A percentile compares a stretch with the other conserved stretches of the same genome.
phyloP scores from a whole-genome alignment of 345 rosid species.

The Citrus mangshanensis region DNA sequence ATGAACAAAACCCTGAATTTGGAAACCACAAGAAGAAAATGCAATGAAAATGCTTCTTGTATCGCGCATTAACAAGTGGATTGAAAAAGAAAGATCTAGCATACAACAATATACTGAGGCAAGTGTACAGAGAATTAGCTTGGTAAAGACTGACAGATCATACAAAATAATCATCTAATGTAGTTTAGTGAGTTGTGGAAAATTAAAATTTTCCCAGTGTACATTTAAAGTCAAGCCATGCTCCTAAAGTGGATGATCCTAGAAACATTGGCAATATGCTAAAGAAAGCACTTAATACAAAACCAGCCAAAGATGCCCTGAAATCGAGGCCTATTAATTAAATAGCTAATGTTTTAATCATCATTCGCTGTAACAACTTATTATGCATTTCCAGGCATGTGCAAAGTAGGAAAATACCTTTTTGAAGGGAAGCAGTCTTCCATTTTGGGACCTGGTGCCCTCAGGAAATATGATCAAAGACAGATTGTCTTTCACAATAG shows the following conservation, averaged over 20 bases:
- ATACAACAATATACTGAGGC: neutral
- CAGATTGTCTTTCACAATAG: conserved; percentile 33
- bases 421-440: conserved; percentile 48
- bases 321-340: neutral
- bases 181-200: neutral
- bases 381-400: neutral
- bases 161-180: neutral
- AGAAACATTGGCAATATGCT: neutral
- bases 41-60: neutral
- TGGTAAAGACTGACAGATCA: neutral
- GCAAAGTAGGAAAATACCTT: conserved; percentile 30
- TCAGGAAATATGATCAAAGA: conserved; percentile 56
- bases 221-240: neutral
- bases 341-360: neutral
- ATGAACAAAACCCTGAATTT: conserved; percentile 53
- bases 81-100: neutral
- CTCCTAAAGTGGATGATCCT: neutral
- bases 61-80: neutral
- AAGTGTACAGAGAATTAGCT: neutral
- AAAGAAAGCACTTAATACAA: neutral
- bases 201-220: neutral
- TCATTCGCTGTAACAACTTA: neutral
- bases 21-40: neutral
- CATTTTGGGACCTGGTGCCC: conserved; percentile 59
- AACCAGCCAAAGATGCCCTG: neutral